A percentile compares a stretch with the other conserved stretches of the same genome.
phyloP scores from a whole-genome alignment of 148 eudicot genomes.

The Cornus florida region DNA sequence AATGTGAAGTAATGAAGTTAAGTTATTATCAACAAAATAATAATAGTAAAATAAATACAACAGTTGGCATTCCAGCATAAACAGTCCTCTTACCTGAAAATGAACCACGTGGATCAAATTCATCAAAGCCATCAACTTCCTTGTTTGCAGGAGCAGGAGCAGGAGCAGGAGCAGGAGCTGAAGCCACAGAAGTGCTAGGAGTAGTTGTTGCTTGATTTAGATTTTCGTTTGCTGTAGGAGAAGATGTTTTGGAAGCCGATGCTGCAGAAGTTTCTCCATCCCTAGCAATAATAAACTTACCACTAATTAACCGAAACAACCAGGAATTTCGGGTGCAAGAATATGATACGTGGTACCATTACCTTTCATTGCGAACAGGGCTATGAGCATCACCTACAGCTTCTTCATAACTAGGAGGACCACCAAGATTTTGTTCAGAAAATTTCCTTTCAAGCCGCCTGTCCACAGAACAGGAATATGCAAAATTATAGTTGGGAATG shows the following conservation, averaged over 20 bases:
- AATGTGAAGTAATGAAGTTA: neutral
- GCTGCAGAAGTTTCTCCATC: slow-evolving; percentile 62
- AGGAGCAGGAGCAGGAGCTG: slow-evolving; percentile 28
- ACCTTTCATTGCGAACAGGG: slow-evolving; percentile 74
- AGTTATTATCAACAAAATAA: slow-evolving; percentile 5
- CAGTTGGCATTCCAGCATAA: neutral
- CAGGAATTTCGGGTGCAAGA: neutral
- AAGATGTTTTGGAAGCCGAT: slow-evolving; percentile 56
- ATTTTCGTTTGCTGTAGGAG: slow-evolving; percentile 35
- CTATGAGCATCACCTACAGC: slow-evolving; percentile 71
- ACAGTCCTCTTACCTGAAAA: slow-evolving; percentile 47
- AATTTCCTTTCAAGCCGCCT: slow-evolving; percentile 58
- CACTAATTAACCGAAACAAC: slow-evolving; percentile 15
- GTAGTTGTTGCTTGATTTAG: slow-evolving; percentile 34
- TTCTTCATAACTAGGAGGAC: slow-evolving; percentile 94
- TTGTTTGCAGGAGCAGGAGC: slow-evolving; percentile 33
- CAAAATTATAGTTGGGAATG: neutral
- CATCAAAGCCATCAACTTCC: slow-evolving; percentile 67
- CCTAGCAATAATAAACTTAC: slow-evolving; percentile 35
- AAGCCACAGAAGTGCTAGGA: slow-evolving; percentile 17
- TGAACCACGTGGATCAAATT: slow-evolving; percentile 88
- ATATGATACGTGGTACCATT: slow-evolving; percentile 1
- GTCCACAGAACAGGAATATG: slow-evolving; percentile 21
- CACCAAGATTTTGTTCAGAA: slow-evolving; percentile 74
- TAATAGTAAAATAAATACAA: neutral